These are phyloP conservation scores for Aspergillus ostianus DNA, from an alignment of 495 filamentous ascomycete genomes.

Conservation along the genomic window DNA sequence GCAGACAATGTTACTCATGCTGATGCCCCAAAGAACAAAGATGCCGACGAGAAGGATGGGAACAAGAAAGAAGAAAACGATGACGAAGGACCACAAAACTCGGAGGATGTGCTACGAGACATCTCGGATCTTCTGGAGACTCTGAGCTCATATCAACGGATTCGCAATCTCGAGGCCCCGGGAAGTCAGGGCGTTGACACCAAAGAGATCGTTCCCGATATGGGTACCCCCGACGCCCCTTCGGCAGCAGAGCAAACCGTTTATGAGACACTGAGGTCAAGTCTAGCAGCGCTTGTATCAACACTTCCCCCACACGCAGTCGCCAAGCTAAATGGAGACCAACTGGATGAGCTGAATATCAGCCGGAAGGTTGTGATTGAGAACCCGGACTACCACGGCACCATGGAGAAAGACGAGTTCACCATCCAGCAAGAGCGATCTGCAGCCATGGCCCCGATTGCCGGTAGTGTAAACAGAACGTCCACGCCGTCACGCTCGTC, in stretches of 20 bases:
- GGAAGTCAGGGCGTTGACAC: conserved; percentile 42
- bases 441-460: conserved; percentile 28
- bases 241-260: conserved; percentile 65
- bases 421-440: conserved; percentile 39
- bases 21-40: conserved; percentile 36
- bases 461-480: conserved; percentile 29
- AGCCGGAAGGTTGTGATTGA: conserved; percentile 77
- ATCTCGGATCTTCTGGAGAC: conserved; percentile 84
- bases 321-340: conserved; percentile 80
- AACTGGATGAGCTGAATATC: conserved; percentile 75
- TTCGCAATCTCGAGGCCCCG: conserved; percentile 62
- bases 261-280: conserved; percentile 73
- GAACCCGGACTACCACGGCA: conserved; percentile 68
- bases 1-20: conserved; percentile 35
- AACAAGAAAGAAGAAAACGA: conserved; percentile 28
- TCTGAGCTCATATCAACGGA: conserved; percentile 80
- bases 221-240: conserved; percentile 48
- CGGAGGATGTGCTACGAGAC: conserved; percentile 72
- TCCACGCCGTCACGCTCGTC: conserved; percentile 35
- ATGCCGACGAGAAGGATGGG: conserved; percentile 46
- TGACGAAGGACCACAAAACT: conserved; percentile 12
- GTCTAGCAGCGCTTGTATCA: conserved; percentile 68
- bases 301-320: conserved; percentile 82
- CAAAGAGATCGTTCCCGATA: conserved; percentile 33
- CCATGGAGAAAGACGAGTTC: conserved; percentile 83